phyloP scores from a whole-genome alignment of 106 monocot genomes.

The Dendrobium chrysotoxum region DNA sequence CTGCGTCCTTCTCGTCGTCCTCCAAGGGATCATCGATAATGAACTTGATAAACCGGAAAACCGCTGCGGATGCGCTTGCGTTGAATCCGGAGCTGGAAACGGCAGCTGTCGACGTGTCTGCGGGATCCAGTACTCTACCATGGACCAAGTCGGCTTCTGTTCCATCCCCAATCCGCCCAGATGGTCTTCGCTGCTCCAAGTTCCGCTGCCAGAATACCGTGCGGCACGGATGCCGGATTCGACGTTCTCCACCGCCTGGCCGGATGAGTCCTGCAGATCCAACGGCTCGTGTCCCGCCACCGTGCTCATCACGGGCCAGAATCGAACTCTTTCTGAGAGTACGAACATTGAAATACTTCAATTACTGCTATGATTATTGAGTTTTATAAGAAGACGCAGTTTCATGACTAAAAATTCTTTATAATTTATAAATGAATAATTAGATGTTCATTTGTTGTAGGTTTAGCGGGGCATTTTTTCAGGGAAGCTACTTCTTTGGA shows the following conservation, averaged over 20 bases:
- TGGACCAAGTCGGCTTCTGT: conserved; percentile 31
- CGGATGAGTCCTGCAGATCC: conserved; percentile 31
- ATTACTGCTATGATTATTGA: not conserved
- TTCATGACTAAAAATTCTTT: not conserved
- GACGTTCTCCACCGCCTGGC: conserved; percentile 13
- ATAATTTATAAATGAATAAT: not conserved
- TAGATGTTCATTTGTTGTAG: conserved; percentile 10
- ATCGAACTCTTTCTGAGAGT: conserved; percentile 39
- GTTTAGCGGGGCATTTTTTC: conserved; percentile 29
- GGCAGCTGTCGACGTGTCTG: conserved; percentile 31
- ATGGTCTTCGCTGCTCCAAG: conserved; percentile 54
- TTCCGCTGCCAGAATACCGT: conserved; percentile 31
- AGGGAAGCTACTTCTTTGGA: conserved; percentile 6
- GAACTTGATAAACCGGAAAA: conserved; percentile 44
- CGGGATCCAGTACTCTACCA: conserved; percentile 44
- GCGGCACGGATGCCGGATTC: conserved; percentile 3
- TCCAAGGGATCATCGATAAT: conserved; percentile 31
- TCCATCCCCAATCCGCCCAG: conserved; percentile 32
- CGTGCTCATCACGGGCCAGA: conserved; percentile 42
- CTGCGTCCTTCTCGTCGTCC: conserved; percentile 30
- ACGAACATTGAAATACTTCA: not conserved
- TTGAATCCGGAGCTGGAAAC: conserved; percentile 7
- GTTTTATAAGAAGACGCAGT: no score
- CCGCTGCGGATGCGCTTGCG: conserved; percentile 39
- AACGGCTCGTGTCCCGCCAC: conserved; percentile 37